Conservation (phyloP, 805 yeast species). For the Tetrapisispora nanseiensis region DNA sequence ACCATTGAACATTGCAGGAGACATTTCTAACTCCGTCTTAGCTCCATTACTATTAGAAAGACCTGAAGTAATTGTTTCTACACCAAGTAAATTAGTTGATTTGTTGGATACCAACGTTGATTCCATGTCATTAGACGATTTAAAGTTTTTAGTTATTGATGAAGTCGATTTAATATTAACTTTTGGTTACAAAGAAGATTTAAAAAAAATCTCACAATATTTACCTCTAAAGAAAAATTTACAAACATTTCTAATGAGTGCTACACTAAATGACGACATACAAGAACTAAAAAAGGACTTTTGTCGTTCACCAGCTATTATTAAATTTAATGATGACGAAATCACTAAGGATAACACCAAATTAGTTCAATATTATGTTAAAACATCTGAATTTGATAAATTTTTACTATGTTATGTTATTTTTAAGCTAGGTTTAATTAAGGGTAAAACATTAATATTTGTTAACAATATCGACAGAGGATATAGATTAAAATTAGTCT, state of each 20-base stretch:
- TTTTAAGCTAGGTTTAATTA: conserved; percentile 75
- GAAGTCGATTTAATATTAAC: conserved; percentile 88
- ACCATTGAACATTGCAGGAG: conserved; percentile 51
- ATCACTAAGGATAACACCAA: conserved; percentile 43
- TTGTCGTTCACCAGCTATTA: conserved; percentile 73
- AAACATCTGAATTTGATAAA: conserved; percentile 82
- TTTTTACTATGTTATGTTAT: conserved; percentile 85
- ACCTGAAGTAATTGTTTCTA: conserved; percentile 77
- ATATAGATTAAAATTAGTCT: conserved; percentile 76
- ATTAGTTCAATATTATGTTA: conserved; percentile 77
- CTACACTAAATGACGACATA: conserved; percentile 83
- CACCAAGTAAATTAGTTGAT: conserved; percentile 70
- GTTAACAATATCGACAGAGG: conserved; percentile 95
- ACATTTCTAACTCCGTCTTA: conserved; percentile 61
- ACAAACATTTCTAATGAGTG: conserved; percentile 93
- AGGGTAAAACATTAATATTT: conserved; percentile 84
- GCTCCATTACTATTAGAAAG: conserved; percentile 56
- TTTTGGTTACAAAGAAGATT: conserved; percentile 85
- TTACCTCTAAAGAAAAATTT: conserved; percentile 65
- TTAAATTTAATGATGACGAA: conserved; percentile 68
- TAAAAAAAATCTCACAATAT: conserved; percentile 50
- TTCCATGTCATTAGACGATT: conserved; percentile 41
- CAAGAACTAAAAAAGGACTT: conserved; percentile 63
- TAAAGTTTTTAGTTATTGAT: conserved; percentile 75
- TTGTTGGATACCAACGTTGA: conserved; percentile 39